Evolutionary conservation across 2,329 filamentous ascomycete species (phyloP).

Genomic region (Lasiodiplodia citricola): DNA sequence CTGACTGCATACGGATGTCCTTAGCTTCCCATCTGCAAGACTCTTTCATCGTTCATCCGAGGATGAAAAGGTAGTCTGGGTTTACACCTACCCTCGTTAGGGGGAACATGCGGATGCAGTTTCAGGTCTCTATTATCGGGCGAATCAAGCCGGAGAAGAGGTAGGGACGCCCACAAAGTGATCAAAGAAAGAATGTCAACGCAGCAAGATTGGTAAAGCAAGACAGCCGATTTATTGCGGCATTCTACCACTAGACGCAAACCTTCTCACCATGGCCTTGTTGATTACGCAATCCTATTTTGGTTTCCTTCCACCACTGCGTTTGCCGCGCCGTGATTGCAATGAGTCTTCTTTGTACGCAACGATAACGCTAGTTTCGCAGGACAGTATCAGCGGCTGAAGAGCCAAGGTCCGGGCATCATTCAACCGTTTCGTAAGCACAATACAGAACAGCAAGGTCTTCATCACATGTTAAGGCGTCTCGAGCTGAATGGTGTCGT

Average conservation of each 20-base stretch:
- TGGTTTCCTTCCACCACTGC: not conserved
- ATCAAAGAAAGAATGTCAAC: not conserved
- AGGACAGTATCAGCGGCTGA: not conserved
- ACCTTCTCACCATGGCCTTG: not conserved
- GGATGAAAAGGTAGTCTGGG: not conserved
- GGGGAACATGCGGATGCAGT: not conserved
- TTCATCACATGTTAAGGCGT: not conserved
- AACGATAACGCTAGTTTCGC: not conserved
- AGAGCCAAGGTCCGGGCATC: not conserved
- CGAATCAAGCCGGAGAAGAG: not conserved
- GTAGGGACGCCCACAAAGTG: not conserved
- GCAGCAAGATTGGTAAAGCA: not conserved
- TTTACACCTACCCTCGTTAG: not conserved
- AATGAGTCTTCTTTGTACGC: not conserved
- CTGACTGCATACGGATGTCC: not conserved
- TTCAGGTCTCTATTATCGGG: not conserved
- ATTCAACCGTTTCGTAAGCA: not conserved
- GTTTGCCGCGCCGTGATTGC: not conserved
- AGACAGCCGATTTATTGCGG: not conserved
- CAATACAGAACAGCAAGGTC: not conserved
- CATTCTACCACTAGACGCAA: not conserved
- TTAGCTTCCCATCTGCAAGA: not conserved
- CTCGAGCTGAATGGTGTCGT: not conserved
- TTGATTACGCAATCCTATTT: not conserved
- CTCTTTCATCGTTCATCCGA: not conserved